Evolutionary conservation across 176 grass and related monocot species (phyloP).

Genomic region (Triticum urartu): DNA sequence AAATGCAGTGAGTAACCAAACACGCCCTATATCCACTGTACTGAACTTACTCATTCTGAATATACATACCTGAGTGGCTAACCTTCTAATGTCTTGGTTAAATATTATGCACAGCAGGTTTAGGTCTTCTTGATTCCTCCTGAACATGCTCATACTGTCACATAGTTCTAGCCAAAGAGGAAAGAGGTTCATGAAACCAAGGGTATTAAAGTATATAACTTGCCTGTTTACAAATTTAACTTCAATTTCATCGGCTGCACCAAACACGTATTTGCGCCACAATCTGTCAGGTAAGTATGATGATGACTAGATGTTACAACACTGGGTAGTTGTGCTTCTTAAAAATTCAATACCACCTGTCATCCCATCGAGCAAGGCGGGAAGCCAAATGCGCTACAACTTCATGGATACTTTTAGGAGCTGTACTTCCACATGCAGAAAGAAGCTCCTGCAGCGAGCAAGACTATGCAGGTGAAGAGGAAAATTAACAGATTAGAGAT

Average conservation of each 20-base stretch:
- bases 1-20: too few relatives aligned
- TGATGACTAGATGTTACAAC: not conserved
- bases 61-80: constrained; percentile 51
- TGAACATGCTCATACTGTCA: constrained; percentile 14
- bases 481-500: not conserved
- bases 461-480: not conserved
- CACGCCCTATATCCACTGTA: not conserved
- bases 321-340: not conserved
- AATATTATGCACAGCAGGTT: constrained; percentile 60
- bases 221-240: constrained; percentile 72
- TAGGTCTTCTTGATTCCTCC: constrained; percentile 65
- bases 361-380: constrained; percentile 58
- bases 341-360: constrained; percentile 25
- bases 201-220: not conserved
- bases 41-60: not conserved
- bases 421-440: constrained; percentile 37
- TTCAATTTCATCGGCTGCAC: constrained; percentile 60
- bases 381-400: constrained; percentile 60
- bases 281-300: constrained; percentile 22
- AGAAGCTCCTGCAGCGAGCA: constrained; percentile 48
- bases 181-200: not conserved
- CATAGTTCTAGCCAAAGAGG: not conserved
- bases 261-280: constrained; percentile 57
- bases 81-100: constrained; percentile 71
- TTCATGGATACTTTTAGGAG: constrained; percentile 56